phyloP scores from a whole-genome alignment of 331 rosid genomes.

The Stylosanthes scabra region DNA sequence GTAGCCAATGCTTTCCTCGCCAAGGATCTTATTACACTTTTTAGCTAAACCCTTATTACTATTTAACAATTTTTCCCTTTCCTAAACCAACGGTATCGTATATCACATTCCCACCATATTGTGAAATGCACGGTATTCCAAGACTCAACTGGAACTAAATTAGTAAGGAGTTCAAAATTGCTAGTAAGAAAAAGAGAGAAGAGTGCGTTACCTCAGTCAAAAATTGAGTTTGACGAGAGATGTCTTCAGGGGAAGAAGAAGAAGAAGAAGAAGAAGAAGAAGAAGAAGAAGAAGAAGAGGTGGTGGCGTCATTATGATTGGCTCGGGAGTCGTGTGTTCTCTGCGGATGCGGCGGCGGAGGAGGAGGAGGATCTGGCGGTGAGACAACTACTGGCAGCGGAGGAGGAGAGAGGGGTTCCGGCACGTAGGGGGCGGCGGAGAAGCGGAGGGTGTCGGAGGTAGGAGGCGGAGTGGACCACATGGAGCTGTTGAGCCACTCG shows the following conservation, averaged over 20 bases:
- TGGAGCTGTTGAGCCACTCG: constrained; percentile 91
- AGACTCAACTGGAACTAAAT: background rate
- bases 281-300: constrained; percentile 49
- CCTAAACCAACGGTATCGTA: no score
- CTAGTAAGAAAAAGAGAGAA: background rate
- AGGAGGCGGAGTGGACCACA: constrained; percentile 62
- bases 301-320: constrained; percentile 30
- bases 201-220: constrained; percentile 50
- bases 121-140: no score
- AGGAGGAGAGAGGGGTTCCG: constrained; percentile 35
- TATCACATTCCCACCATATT: no score
- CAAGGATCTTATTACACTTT: no score
- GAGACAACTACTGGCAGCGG: background rate
- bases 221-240: constrained; percentile 77
- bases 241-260: constrained; percentile 56
- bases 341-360: constrained; percentile 44
- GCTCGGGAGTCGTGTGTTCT: constrained; percentile 43
- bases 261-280: no score
- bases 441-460: constrained; percentile 51
- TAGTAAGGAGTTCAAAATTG: background rate
- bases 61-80: no score
- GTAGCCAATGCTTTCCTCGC: no score
- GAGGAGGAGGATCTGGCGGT: constrained; percentile 40
- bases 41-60: no score
- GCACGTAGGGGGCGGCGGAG: constrained; percentile 30